Percentiles rank a stretch among this genome's conserved stretches.
Evolutionary conservation across 768 basidiomycete species (phyloP).

Genomic region (Amanita jacksonii): DNA sequence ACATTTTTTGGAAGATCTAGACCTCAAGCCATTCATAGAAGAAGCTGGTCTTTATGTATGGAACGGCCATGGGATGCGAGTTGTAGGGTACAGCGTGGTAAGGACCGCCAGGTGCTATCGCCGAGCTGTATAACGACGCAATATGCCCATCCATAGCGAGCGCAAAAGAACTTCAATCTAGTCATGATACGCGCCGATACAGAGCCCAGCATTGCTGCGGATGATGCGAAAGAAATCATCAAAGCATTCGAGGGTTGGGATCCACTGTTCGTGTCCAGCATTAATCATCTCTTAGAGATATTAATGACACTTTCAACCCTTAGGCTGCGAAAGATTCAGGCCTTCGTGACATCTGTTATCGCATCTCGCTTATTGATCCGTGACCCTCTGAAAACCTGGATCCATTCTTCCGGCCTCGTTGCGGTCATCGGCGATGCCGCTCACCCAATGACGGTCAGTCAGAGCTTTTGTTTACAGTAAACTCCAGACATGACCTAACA

Average conservation of each 20-base stretch:
- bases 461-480: neutral
- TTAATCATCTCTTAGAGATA: neutral
- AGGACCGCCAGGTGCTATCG: no score
- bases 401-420: slow-evolving; percentile 32
- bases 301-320: neutral
- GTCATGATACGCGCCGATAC: slow-evolving; percentile 33
- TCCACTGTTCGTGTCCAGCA: slow-evolving; percentile 24
- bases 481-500: neutral
- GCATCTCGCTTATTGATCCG: slow-evolving; percentile 42
- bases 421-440: slow-evolving; percentile 43
- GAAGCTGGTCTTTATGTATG: no score
- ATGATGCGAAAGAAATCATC: slow-evolving; percentile 35
- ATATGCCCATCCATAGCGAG: slow-evolving; percentile 28
- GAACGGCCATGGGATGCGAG: no score
- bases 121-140: no score
- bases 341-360: slow-evolving; percentile 34
- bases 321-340: slow-evolving; percentile 36
- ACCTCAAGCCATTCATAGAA: no score
- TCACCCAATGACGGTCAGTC: slow-evolving; percentile 28
- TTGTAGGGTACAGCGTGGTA: no score
- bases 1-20: no score
- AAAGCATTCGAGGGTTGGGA: slow-evolving; percentile 40
- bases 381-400: slow-evolving; percentile 35
- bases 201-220: slow-evolving; percentile 37
- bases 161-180: slow-evolving; percentile 33